Base-by-base conservation (phyloP, 345 rosid species). In the Eucalyptus globulus region DNA sequence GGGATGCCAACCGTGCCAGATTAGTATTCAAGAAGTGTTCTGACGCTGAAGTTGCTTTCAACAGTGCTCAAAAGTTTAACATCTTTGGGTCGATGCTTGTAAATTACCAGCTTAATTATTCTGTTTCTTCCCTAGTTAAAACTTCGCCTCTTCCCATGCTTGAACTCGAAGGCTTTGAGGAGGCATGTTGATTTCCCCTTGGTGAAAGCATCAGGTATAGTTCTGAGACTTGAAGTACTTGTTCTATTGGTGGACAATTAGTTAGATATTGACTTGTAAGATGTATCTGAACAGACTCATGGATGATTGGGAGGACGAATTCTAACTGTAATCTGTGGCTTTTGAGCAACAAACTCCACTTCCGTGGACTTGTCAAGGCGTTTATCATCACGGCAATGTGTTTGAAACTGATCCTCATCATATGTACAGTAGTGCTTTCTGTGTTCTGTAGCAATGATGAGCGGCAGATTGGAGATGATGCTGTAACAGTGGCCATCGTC, bases 31-130 rank as follows among this genome's bases (percentile, higher is more conserved):
- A 91, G 95, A 95, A 90, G 88, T 91, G 94, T 87, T 90, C 93
- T 31, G 99, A 97, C 92, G 99, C 99, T 5, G 94, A 96, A 92
- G 93, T 94, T 90, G 99, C 99, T 87, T 93, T 92, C 90, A 93
- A 94, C 50, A 97, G 99, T 89, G 97, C 97, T 44, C 92, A 94
- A 49, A 96, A 93, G 92, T 95, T 95, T 94, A 96, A 89, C 91
- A 94, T 97, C 86, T 97, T 97, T 90, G 97, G 98, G 88, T 62
- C 93, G n/a, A 88, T 89, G 34, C 91, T 91, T 89, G 98, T 97
- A 89, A 94, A 93, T 90, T 97, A 97, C 89, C 96, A 95, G 92
- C 98, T 97, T 87, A 96, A 94, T 92, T 92, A 89, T 56, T 81
- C 89, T 49, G 85, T 69, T 37, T 91, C 88, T 87, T 93, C 24